Base-by-base conservation (phyloP, 2,329 filamentous ascomycete genomes). In the Trichothecium sympodiale region DNA sequence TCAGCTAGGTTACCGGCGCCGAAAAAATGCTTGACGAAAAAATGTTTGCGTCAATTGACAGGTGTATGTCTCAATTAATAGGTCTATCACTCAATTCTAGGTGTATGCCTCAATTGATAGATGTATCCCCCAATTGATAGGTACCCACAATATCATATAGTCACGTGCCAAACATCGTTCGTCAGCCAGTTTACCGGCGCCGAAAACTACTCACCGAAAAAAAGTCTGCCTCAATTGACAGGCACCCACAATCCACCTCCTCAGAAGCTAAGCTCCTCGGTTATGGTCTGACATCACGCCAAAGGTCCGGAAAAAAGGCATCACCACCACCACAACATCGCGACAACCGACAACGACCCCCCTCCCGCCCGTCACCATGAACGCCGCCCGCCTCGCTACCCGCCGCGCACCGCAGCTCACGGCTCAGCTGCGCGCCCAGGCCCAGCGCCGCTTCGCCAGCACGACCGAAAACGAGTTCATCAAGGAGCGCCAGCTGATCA, bases 391-490 rank as follows among this genome's bases (percentile, higher is more conserved):
- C 59, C 66, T 69, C 48, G 55, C 77, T 46, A 53, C 75, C 55
- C 78, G 78, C 54, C 60, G 68, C 43, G 65, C 74, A 46, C 75
- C 77, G 66, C 80, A 79, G 61, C 61, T 74, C 49, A 60, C 66
- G 47, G 65, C 72, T 50, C 74, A 74, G 61, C 59, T 77, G 49
- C 74, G 74, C 53, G 61, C 60, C 44, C 61, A 69, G 44, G 62
- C 67, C 50, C 81, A 84, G 69, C 78, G 83, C 61, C 80, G 80
- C 51, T 71, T 85, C 53, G 80, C 78, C 57, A 79, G 74, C 66
- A 59, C 83, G 51, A 77, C 80, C 60, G 83, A 94, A 68, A 96
- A 94, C 67, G 77, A 79, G 55, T 98, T 96, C 74, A 80, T 93
- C 71, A 80, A 82, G 54, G 91, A 98, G 74, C 79, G 91, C 59